Conservation (phyloP, 129 eudicot genomes). For the Escallonia herrerae region DNA sequence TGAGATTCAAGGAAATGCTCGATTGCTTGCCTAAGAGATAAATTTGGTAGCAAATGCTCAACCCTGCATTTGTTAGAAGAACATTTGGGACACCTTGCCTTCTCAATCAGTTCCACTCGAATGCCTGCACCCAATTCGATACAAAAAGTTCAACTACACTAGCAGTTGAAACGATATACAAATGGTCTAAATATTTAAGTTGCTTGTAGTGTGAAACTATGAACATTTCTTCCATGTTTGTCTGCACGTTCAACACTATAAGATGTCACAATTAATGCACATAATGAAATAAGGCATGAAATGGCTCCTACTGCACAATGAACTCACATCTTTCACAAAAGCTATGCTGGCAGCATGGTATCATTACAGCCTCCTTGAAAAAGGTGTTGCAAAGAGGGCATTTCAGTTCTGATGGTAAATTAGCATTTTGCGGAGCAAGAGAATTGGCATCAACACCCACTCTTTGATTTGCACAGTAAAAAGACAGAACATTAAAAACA, state of each 20-base stretch:
- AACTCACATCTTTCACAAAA: slow-evolving; percentile 82
- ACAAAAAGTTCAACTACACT: background rate
- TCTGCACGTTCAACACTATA: too few species aligned
- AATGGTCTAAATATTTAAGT: too few species aligned
- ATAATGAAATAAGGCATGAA: too few species aligned
- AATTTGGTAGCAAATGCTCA: slow-evolving; percentile 68
- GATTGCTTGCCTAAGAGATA: slow-evolving; percentile 81
- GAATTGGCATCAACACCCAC: slow-evolving; percentile 19
- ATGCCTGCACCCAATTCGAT: slow-evolving; percentile 47
- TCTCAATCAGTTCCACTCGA: slow-evolving; percentile 39
- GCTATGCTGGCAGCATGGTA: slow-evolving; percentile 98
- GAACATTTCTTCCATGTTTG: background rate
- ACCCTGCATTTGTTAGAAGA: slow-evolving; percentile 55
- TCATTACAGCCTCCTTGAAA: slow-evolving; percentile 94
- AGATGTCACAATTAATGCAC: too few species aligned
- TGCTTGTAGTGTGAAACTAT: background rate
- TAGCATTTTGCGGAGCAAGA: slow-evolving; percentile 34
- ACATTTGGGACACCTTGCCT: slow-evolving; percentile 71
- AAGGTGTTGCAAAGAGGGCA: slow-evolving; percentile 62
- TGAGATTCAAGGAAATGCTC: slow-evolving; percentile 76
- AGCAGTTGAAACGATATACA: too few species aligned
- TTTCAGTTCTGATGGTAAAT: slow-evolving; percentile 71
- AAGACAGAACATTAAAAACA: background rate
- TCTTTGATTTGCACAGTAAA: slow-evolving; percentile 25
- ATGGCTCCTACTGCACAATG: background rate